A percentile compares a stretch with the other conserved stretches of the same genome.
These are phyloP conservation scores for Quercus tomentella DNA, from an alignment of 331 rosid genomes.

Conservation along the genomic window DNA sequence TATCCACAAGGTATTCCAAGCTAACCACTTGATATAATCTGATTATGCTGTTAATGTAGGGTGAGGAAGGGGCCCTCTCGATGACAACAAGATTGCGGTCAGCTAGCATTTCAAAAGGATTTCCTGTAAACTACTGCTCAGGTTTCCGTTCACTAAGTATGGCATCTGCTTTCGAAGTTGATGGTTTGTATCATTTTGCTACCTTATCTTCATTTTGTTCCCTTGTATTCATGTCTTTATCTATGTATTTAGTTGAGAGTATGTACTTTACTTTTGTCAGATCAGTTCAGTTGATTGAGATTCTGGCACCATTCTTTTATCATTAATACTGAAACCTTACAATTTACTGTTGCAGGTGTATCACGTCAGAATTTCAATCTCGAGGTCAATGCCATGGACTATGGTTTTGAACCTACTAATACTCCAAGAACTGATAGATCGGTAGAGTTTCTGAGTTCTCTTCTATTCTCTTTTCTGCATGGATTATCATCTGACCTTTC, in stretches of 20 bases:
- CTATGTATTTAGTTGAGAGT: not conserved
- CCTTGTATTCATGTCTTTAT: not conserved
- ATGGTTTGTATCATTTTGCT: slow-evolving; percentile 45
- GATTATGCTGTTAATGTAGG: slow-evolving; percentile 43
- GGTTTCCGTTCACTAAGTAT: slow-evolving; percentile 62
- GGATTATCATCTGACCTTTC: slow-evolving; percentile 10
- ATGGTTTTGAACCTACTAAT: slow-evolving; percentile 83
- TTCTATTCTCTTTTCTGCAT: not conserved
- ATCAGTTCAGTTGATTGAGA: slow-evolving; percentile 10
- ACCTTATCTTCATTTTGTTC: slow-evolving; percentile 13
- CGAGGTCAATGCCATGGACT: slow-evolving; percentile 83
- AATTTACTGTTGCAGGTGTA: slow-evolving; percentile 60
- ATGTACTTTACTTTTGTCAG: not conserved
- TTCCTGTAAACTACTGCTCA: slow-evolving; percentile 92
- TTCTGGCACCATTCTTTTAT: slow-evolving; percentile 2
- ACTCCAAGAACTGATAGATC: slow-evolving; percentile 99
- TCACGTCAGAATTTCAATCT: slow-evolving; percentile 76
- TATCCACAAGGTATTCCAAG: not conserved
- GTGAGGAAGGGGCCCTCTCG: slow-evolving; percentile 98
- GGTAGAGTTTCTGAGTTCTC: slow-evolving; percentile 35
- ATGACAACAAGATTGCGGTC: slow-evolving; percentile 90
- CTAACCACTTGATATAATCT: slow-evolving; percentile 15
- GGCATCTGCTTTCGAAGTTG: slow-evolving; percentile 49
- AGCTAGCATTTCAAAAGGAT: slow-evolving; percentile 50
- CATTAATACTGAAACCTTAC: slow-evolving; percentile 7